Evolutionary conservation across 805 yeast species (phyloP), one percentile per base, ranked within the genome.

Genomic region (Candida ponderosae): DNA sequence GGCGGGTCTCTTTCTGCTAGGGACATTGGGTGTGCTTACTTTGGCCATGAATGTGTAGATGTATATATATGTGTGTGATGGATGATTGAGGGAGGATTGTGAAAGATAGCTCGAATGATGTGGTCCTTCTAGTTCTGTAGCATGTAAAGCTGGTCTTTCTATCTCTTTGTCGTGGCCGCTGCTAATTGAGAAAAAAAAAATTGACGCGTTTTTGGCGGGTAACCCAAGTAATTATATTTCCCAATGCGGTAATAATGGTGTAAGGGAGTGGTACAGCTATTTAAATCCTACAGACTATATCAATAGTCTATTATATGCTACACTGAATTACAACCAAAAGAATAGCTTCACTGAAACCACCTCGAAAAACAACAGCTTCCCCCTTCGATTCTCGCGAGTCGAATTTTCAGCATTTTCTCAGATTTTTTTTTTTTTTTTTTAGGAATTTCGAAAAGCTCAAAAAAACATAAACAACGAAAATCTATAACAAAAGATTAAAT

Each of bases 1-100:
- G 4, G 26, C 33, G 5, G 45, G 39, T 43, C 35, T 42, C 33
- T 31, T 34, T 38, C 39, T 36, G 35, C 51, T 36, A 37, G 55
- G 31, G 21, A 44, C 19, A 4, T 24, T 30, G 10, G 45, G 39
- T 28, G 40, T 36, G 17, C 23, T 28, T 34, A 32, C 27, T 33
- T 34, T 45, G n/a, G 43, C 47, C 46, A 40, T 44, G 21, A 18
- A 13, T 29, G 14, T 17, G 14, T 29, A 8, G n/a, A n/a, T n/a
- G n/a, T n/a, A n/a, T n/a, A n/a, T n/a, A n/a, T n/a, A 16, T n/a
- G 19, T 8, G 18, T 15, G 6, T n/a, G 9, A 17, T 29, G 16
- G 16, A 14, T 7, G 8, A 29, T 29, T 6, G 10, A 29, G 19
- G 14, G 31, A 18, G 19, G 13, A 6, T 17, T 14, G 21, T 17